phyloP scores from a whole-genome alignment of 768 basidiomycete species.

The Rhodotorula taiwanensis region DNA sequence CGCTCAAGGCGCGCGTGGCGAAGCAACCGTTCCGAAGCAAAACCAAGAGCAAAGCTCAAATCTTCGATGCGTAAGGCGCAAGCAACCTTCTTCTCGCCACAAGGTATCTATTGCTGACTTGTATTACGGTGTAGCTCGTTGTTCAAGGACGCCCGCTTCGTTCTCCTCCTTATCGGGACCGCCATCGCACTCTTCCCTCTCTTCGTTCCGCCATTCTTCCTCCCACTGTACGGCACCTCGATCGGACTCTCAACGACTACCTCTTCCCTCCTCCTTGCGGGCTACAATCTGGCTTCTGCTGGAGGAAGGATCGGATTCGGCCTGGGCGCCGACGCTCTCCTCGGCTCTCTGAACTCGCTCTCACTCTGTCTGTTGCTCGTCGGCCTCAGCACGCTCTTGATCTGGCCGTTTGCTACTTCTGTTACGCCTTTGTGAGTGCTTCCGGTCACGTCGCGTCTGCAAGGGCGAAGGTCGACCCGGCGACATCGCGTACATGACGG shows the following conservation, averaged over 20 bases:
- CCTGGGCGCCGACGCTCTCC: constrained; percentile 34
- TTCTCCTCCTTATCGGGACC: constrained; percentile 26
- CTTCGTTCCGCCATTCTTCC: constrained; percentile 42
- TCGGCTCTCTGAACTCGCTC: constrained; percentile 42
- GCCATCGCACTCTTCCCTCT: constrained; percentile 38
- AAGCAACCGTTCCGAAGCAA: constrained; percentile 6
- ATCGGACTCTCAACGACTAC: constrained; percentile 34
- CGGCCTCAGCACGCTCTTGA: constrained; percentile 34
- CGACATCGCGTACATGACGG: no score
- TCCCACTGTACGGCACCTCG: constrained; percentile 39
- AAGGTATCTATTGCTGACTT: not conserved
- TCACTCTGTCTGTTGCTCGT: constrained; percentile 35
- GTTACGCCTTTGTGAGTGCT: constrained; percentile 35
- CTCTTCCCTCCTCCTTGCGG: constrained; percentile 35
- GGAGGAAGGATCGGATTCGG: constrained; percentile 40
- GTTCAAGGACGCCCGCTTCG: constrained; percentile 35
- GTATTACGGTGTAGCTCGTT: constrained; percentile 16
- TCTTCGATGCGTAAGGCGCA: constrained; percentile 40
- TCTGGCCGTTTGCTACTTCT: constrained; percentile 41
- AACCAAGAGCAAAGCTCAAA: not conserved
- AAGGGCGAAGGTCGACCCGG: no score
- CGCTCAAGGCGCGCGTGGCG: not conserved
- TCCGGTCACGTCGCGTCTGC: no score
- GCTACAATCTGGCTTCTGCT: constrained; percentile 41
- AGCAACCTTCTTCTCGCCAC: not conserved